phyloP scores from a whole-genome alignment of 768 basidiomycete genomes.

The Hypsizygus marmoreus region DNA sequence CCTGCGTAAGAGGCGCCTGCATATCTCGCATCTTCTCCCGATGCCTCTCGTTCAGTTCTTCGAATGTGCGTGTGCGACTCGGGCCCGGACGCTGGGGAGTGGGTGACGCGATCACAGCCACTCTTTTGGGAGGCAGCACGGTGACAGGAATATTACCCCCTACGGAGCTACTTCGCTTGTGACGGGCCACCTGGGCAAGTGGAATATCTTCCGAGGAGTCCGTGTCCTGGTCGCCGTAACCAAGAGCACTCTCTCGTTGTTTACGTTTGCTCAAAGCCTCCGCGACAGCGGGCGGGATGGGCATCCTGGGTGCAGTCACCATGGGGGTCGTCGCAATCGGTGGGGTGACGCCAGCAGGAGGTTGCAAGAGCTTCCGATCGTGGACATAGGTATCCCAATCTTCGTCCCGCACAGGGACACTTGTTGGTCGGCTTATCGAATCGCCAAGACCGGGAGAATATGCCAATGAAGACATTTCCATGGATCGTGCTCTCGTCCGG shows the following conservation, averaged over 20 bases:
- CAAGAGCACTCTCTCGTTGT: slow-evolving; percentile 68
- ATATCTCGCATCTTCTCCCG: slow-evolving; percentile 80
- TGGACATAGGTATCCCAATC: slow-evolving; percentile 88
- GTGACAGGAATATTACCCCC: slow-evolving; percentile 40
- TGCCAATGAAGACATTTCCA: slow-evolving; percentile 61
- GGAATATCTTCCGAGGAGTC: slow-evolving; percentile 54
- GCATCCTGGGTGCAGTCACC: slow-evolving; percentile 42
- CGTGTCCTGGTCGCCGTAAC: slow-evolving; percentile 39
- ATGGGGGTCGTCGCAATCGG: slow-evolving; percentile 68
- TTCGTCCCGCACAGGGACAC: slow-evolving; percentile 70
- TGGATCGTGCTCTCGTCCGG: slow-evolving; percentile 67
- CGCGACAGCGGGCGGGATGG: slow-evolving; percentile 70
- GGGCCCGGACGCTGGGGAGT: slow-evolving; percentile 51
- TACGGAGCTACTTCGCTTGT: slow-evolving; percentile 28
- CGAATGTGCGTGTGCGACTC: slow-evolving; percentile 73
- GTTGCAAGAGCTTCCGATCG: slow-evolving; percentile 82
- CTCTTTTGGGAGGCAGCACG: slow-evolving; percentile 50
- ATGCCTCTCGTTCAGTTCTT: slow-evolving; percentile 85
- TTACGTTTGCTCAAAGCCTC: slow-evolving; percentile 76
- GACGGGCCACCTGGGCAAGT: slow-evolving; percentile 33
- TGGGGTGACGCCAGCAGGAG: slow-evolving; percentile 77
- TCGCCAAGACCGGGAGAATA: slow-evolving; percentile 47
- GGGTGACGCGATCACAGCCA: slow-evolving; percentile 39
- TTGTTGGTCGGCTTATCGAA: slow-evolving; percentile 68
- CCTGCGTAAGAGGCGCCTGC: slow-evolving; percentile 83